Conservation (phyloP, 257 asterid species). For the Lycium ferocissimum region DNA sequence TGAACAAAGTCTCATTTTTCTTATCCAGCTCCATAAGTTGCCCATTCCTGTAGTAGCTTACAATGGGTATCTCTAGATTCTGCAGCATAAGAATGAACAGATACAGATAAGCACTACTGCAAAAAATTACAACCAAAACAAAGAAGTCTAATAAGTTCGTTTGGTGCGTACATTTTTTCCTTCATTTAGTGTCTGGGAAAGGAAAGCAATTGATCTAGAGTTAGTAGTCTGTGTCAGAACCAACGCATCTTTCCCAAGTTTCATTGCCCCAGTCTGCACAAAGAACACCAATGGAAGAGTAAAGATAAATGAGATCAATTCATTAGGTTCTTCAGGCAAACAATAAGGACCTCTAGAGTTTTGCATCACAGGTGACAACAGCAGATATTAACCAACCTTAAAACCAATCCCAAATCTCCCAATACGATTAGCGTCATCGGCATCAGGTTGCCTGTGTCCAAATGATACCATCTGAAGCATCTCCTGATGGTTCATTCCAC, state of each 20-base stretch:
- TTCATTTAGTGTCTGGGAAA: slow-evolving; percentile 78
- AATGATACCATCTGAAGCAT: slow-evolving; percentile 70
- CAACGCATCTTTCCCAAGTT: slow-evolving; percentile 85
- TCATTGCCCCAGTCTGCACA: slow-evolving; percentile 80
- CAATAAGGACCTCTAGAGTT: background rate
- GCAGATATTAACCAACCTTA: slow-evolving; percentile 52
- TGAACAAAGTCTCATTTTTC: slow-evolving; percentile 61
- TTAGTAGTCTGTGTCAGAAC: slow-evolving; percentile 77
- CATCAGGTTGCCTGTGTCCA: slow-evolving; percentile 68
- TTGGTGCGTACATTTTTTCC: slow-evolving; percentile 65
- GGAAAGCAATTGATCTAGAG: slow-evolving; percentile 81
- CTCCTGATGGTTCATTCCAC: slow-evolving; percentile 73
- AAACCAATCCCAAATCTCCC: slow-evolving; percentile 89
- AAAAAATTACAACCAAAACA: slow-evolving; percentile 9
- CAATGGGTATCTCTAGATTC: slow-evolving; percentile 85
- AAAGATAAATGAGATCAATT: background rate
- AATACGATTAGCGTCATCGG: slow-evolving; percentile 59
- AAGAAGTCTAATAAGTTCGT: slow-evolving; percentile 20
- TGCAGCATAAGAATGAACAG: slow-evolving; percentile 42
- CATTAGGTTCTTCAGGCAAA: background rate
- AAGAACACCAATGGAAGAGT: slow-evolving; percentile 27
- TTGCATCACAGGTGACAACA: background rate
- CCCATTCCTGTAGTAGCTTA: slow-evolving; percentile 68
- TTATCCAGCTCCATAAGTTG: slow-evolving; percentile 73
- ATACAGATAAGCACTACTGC: slow-evolving; percentile 10